phyloP scores from a whole-genome alignment of 192 early-diverging fungal species.

The Globomyces pollinis-pini region DNA sequence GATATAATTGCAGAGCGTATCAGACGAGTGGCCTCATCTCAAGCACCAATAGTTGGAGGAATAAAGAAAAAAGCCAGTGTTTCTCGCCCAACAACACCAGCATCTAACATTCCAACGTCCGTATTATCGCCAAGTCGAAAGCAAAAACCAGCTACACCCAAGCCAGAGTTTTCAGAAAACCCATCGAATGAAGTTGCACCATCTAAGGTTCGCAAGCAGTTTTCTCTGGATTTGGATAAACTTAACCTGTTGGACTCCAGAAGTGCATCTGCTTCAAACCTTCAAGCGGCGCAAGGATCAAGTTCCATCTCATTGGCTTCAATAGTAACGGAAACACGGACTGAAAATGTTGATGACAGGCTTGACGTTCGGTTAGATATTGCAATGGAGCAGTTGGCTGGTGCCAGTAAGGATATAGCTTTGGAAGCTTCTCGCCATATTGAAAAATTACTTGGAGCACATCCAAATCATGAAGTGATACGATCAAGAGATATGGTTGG shows the following conservation, averaged over 20 bases:
- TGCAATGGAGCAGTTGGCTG: background rate
- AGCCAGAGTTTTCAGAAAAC: background rate
- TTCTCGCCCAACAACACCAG: background rate
- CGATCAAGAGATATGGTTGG: slow-evolving; percentile 3
- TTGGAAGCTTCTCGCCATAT: slow-evolving; percentile 1
- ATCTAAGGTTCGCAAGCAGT: slow-evolving; percentile 24
- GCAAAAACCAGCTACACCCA: background rate
- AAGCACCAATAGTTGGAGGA: background rate
- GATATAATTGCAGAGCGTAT: slow-evolving; percentile 73
- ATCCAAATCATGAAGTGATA: background rate
- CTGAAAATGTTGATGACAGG: slow-evolving; percentile 10
- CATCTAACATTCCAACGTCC: background rate
- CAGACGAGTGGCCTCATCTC: slow-evolving; percentile 38
- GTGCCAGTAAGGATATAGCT: background rate
- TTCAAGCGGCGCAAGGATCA: background rate
- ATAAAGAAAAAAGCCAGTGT: too few relatives aligned
- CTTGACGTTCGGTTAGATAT: slow-evolving; percentile 1
- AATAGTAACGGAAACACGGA: slow-evolving; percentile 7
- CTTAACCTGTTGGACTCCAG: background rate
- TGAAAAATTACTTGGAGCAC: background rate
- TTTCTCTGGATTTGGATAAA: slow-evolving; percentile 30
- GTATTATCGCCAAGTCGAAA: background rate
- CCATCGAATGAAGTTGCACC: background rate
- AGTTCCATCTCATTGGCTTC: background rate
- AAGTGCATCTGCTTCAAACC: too few relatives aligned